These are phyloP conservation scores for Xylaria castorea DNA, from an alignment of 495 filamentous ascomycete genomes.

Conservation along the genomic window DNA sequence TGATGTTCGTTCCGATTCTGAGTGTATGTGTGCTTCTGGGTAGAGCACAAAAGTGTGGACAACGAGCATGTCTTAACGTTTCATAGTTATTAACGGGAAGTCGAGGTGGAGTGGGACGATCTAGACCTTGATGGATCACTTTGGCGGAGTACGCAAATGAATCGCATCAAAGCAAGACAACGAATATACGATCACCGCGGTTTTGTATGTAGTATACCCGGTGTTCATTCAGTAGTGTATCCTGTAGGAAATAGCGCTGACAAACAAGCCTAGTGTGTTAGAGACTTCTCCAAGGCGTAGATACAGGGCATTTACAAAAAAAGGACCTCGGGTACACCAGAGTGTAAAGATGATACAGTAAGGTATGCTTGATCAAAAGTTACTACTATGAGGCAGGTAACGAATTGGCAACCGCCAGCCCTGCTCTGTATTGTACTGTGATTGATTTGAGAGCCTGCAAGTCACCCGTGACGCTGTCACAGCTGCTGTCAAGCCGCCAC, in stretches of 20 bases:
- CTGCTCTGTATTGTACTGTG: background rate
- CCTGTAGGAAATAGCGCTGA: background rate
- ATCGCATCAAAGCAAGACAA: conserved; percentile 13
- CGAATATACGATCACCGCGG: background rate
- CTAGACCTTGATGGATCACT: conserved; percentile 5
- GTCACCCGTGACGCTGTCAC: conserved; percentile 6
- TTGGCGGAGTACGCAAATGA: conserved; percentile 4
- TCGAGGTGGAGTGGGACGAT: background rate
- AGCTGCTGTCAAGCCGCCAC: conserved; percentile 2
- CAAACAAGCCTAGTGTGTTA: background rate
- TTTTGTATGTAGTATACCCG: background rate
- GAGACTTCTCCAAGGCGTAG: background rate
- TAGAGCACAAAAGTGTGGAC: background rate
- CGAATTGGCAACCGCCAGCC: background rate
- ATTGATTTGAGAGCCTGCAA: conserved; percentile 7
- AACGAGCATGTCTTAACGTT: conserved; percentile 7
- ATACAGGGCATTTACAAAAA: background rate
- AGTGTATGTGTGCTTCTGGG: background rate
- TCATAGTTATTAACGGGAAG: conserved; percentile 17
- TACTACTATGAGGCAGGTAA: background rate
- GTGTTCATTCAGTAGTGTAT: background rate
- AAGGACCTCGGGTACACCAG: background rate
- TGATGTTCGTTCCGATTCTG: background rate
- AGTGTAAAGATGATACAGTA: background rate
- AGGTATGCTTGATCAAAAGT: background rate